These are phyloP conservation scores for Rhizopus microsporus DNA, from an alignment of 371 early-diverging fungal genomes.

Conservation along the genomic window DNA sequence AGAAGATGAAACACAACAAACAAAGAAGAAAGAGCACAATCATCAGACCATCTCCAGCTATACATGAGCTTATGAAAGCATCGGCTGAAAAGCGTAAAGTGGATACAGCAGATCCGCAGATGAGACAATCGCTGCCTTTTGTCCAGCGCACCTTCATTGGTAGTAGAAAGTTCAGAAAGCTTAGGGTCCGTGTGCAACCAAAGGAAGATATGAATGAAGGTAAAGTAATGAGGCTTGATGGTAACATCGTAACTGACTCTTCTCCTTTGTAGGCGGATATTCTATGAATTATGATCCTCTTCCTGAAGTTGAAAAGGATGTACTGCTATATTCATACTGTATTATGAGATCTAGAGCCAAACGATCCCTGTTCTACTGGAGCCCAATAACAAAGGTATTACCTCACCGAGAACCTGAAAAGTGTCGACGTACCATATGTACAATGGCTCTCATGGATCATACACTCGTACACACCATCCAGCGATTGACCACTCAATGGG, in stretches of 20 bases:
- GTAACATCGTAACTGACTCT: neutral
- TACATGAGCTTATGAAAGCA: slow-evolving; percentile 13
- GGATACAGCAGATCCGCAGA: neutral
- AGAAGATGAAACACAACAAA: neutral
- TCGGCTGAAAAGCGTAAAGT: slow-evolving; percentile 18
- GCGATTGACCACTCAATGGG: slow-evolving; percentile 11
- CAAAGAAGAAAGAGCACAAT: neutral
- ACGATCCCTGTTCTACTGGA: slow-evolving; percentile 13
- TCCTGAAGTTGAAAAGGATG: slow-evolving; percentile 19
- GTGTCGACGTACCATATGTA: slow-evolving; percentile 10
- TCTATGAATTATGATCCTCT: slow-evolving; percentile 1
- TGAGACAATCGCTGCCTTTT: neutral
- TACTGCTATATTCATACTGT: slow-evolving; percentile 12
- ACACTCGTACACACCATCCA: neutral
- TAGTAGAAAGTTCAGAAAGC: slow-evolving; percentile 14
- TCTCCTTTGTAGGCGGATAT: neutral
- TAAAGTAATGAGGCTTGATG: neutral
- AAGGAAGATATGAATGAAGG: neutral
- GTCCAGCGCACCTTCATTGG: slow-evolving; percentile 19
- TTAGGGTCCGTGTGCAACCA: slow-evolving; percentile 1
- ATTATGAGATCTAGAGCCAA: slow-evolving; percentile 24
- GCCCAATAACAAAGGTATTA: slow-evolving; percentile 12
- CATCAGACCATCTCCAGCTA: slow-evolving; percentile 1
- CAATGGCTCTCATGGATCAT: slow-evolving; percentile 1
- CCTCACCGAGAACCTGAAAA: slow-evolving; percentile 4